phyloP scores from a whole-genome alignment of 169 alveolate species.

The Hepatocystis sp. region DNA sequence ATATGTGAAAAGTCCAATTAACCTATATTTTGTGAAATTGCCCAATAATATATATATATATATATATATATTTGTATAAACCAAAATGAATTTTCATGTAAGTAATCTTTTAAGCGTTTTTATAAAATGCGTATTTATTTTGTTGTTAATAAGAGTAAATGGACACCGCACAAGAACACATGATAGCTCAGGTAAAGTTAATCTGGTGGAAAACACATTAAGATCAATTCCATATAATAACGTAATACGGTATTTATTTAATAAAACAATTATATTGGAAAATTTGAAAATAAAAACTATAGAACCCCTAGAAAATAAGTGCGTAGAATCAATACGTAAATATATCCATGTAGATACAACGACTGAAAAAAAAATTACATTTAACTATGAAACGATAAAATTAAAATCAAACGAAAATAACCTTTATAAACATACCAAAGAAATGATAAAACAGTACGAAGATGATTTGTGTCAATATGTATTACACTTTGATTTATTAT shows the following conservation, averaged over 20 bases:
- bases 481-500: constrained; percentile 20
- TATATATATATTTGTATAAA: no score
- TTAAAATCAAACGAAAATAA: neutral
- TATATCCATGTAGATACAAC: constrained; percentile 11
- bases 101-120: constrained; percentile 10
- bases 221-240: constrained; percentile 1
- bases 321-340: constrained; percentile 15
- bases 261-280: constrained; percentile 21
- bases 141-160: constrained; percentile 14
- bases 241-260: constrained; percentile 27
- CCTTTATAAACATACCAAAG: constrained; percentile 14
- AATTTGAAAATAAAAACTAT: constrained; percentile 17
- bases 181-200: neutral
- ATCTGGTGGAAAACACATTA: neutral
- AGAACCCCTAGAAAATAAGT: constrained; percentile 16
- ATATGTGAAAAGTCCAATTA: no score
- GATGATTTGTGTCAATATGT: constrained; percentile 19
- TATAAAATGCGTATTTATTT: constrained; percentile 7
- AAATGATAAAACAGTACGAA: neutral
- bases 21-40: no score
- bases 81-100: constrained; percentile 20
- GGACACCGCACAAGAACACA: constrained; percentile 2
- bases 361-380: neutral
- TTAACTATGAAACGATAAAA: constrained; percentile 5
- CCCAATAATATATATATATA: no score